Evolutionary conservation across 202 grass and related monocot genomes (phyloP).

Genomic region (Elaeis oleifera): DNA sequence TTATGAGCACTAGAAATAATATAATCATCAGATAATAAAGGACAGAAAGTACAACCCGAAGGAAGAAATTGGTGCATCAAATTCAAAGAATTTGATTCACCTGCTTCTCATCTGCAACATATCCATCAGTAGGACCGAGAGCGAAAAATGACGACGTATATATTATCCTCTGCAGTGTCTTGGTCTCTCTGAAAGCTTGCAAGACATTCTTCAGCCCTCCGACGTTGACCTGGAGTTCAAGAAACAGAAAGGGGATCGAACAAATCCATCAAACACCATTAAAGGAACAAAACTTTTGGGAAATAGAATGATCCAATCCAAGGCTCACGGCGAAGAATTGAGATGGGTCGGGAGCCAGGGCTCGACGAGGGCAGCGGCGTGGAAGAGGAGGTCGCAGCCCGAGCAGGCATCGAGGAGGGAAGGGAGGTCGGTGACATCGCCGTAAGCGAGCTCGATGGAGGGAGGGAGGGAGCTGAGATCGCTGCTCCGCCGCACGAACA

Average conservation of each 20-base stretch:
- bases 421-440: slow-evolving; percentile 59
- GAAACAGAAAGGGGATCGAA: neutral
- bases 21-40: no score
- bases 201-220: slow-evolving; percentile 77
- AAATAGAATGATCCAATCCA: no score
- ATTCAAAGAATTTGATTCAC: slow-evolving; percentile 23
- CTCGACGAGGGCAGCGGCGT: slow-evolving; percentile 65
- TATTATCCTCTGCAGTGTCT: slow-evolving; percentile 63
- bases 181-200: slow-evolving; percentile 41
- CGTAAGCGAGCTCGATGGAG: slow-evolving; percentile 50
- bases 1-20: neutral
- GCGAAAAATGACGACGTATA: slow-evolving; percentile 87
- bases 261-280: no score
- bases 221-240: slow-evolving; percentile 63
- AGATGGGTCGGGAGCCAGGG: slow-evolving; percentile 80
- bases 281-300: no score
- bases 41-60: neutral
- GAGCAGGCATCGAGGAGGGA: slow-evolving; percentile 60
- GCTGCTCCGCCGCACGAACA: slow-evolving; percentile 55
- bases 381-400: slow-evolving; percentile 60
- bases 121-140: slow-evolving; percentile 64
- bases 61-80: neutral
- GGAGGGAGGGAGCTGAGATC: slow-evolving; percentile 37
- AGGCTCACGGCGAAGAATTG: slow-evolving; percentile 40
- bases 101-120: slow-evolving; percentile 78